phyloP scores from a whole-genome alignment of 805 yeast species.

The Ascoidea rubescens region DNA sequence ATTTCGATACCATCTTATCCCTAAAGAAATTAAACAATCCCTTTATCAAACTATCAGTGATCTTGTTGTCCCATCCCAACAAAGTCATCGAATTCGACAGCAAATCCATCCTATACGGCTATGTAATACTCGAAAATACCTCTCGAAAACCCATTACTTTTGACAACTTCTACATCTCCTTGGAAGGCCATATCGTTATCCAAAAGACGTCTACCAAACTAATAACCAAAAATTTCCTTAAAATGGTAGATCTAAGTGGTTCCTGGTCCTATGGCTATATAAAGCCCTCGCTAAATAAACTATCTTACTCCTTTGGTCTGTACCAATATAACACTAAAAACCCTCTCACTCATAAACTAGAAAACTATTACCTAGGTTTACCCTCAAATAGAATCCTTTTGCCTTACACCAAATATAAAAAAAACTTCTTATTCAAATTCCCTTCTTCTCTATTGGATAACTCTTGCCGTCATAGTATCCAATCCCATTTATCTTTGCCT shows the following conservation, averaged over 20 bases:
- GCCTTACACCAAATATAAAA: slow-evolving; percentile 38
- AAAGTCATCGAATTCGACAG: not conserved
- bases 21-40: not conserved
- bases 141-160: slow-evolving; percentile 35
- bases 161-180: slow-evolving; percentile 43
- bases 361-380: slow-evolving; percentile 24
- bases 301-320: slow-evolving; percentile 25
- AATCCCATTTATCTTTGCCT: slow-evolving; percentile 23
- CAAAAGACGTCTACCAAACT: slow-evolving; percentile 19
- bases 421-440: slow-evolving; percentile 43
- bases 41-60: no score
- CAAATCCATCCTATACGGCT: slow-evolving; percentile 25
- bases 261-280: slow-evolving; percentile 35
- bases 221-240: slow-evolving; percentile 31
- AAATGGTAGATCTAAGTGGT: slow-evolving; percentile 50
- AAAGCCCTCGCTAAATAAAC: slow-evolving; percentile 21
- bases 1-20: not conserved
- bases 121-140: slow-evolving; percentile 33
- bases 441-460: slow-evolving; percentile 39
- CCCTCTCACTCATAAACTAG: not conserved
- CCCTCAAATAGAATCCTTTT: slow-evolving; percentile 32
- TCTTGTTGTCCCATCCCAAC: no score
- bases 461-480: slow-evolving; percentile 29
- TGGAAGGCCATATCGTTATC: slow-evolving; percentile 27
- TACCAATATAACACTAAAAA: slow-evolving; percentile 8